Conservation (phyloP, 352 stramenopile genomes). For the Pythium pyrilobum region DNA sequence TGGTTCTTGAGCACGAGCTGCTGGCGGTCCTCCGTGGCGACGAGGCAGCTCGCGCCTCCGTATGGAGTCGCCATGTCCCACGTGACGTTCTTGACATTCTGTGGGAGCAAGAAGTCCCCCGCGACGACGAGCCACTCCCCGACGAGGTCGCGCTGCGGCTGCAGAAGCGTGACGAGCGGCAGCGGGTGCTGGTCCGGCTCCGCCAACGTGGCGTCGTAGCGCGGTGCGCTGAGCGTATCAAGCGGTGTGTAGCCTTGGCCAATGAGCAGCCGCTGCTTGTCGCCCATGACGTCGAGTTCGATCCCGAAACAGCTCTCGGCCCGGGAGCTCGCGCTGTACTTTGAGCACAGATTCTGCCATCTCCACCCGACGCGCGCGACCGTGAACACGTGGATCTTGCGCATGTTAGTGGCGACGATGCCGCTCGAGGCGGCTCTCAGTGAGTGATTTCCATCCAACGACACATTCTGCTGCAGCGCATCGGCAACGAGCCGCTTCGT, state of each 20-base stretch:
- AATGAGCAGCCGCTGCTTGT: not conserved
- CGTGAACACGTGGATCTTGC: slow-evolving; percentile 5
- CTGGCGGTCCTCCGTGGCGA: not conserved
- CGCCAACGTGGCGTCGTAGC: not conserved
- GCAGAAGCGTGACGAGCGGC: not conserved
- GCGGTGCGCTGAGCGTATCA: not conserved
- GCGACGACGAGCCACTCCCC: not conserved
- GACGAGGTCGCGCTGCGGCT: not conserved
- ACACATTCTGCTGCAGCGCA: not conserved
- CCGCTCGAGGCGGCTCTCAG: not conserved
- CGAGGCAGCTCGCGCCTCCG: not conserved
- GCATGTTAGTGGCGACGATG: not conserved
- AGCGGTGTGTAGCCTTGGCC: not conserved
- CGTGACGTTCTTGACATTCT: not conserved
- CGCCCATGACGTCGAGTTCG: not conserved
- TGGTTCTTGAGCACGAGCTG: slow-evolving; percentile 11
- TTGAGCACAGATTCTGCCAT: not conserved
- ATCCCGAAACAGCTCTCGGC: not conserved
- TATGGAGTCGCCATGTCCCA: not conserved
- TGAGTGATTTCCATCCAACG: not conserved
- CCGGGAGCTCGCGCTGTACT: not conserved
- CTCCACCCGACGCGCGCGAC: not conserved
- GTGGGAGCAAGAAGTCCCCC: not conserved
- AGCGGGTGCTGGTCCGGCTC: not conserved
- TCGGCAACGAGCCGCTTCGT: slow-evolving; percentile 2